Percentiles rank a stretch among this genome's conserved stretches.
Conservation (phyloP, 108 stramenopile species). For the Ochromonas danica region DNA sequence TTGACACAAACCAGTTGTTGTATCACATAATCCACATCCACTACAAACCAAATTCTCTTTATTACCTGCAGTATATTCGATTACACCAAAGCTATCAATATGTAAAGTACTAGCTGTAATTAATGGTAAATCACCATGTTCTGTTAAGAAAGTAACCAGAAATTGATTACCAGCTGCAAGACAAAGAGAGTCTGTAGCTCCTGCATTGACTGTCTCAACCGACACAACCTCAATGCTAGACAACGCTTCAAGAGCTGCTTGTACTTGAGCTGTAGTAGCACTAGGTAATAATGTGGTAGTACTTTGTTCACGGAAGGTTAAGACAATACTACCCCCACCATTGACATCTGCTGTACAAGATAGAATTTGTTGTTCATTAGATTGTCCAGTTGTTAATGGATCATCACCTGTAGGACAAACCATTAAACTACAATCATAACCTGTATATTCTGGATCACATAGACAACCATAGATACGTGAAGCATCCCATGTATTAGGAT, state of each 20-base stretch:
- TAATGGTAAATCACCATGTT: conserved; percentile 50
- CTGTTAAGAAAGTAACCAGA: conserved; percentile 48
- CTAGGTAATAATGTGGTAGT: conserved; percentile 18
- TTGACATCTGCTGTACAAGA: conserved; percentile 44
- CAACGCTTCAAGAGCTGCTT: conserved; percentile 67
- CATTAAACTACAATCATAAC: conserved; percentile 22
- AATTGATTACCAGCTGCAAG: background rate
- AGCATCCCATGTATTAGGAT: conserved; percentile 43
- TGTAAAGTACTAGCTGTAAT: conserved; percentile 30
- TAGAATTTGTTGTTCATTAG: conserved; percentile 20
- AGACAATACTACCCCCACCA: conserved; percentile 24
- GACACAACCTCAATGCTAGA: conserved; percentile 63
- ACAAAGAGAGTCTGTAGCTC: background rate
- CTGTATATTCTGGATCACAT: conserved; percentile 33
- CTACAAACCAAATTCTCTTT: background rate
- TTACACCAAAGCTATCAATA: background rate
- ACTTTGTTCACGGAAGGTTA: conserved; percentile 12
- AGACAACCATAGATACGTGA: conserved; percentile 36
- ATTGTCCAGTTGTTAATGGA: conserved; percentile 42
- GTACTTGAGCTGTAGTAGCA: conserved; percentile 56
- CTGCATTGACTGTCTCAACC: conserved; percentile 37
- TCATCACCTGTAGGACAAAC: conserved; percentile 58
- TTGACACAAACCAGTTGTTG: conserved; percentile 19
- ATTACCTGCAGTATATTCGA: conserved; percentile 8
- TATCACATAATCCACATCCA: conserved; percentile 23